phyloP scores from a whole-genome alignment of 31 red algal species.

The Odonthalia washingtoniensis region DNA sequence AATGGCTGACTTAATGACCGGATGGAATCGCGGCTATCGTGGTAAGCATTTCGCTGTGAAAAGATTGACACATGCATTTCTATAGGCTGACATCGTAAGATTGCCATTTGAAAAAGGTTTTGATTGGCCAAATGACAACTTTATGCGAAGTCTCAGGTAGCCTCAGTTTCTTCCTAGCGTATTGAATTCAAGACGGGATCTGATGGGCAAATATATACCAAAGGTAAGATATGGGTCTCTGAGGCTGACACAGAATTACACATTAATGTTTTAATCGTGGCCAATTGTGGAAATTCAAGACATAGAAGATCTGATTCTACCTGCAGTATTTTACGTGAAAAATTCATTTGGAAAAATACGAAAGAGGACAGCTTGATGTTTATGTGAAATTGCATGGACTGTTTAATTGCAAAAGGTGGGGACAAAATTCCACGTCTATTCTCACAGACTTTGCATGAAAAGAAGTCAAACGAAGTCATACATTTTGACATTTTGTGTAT shows the following conservation, averaged over 20 bases:
- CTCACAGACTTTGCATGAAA: constrained; percentile 11
- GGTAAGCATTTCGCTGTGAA: background rate
- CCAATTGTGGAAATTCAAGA: constrained; percentile 17
- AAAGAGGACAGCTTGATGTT: background rate
- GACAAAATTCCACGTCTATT: constrained; percentile 13
- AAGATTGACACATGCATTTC: background rate
- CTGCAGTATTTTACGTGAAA: background rate
- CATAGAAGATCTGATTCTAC: constrained; percentile 28
- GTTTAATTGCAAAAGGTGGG: constrained; percentile 4
- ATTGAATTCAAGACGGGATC: background rate
- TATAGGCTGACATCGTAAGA: background rate
- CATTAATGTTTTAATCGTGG: background rate
- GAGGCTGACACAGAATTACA: background rate
- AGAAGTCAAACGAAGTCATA: constrained; percentile 41
- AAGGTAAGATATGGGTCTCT: constrained; percentile 28
- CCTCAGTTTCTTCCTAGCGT: background rate
- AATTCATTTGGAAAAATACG: background rate
- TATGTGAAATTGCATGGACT: constrained; percentile 13
- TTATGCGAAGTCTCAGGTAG: background rate
- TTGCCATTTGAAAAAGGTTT: background rate
- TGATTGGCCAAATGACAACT: background rate
- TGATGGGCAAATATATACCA: background rate
- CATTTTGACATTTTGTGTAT: constrained; percentile 49
- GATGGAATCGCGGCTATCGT: constrained; percentile 33
- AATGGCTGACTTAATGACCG: constrained; percentile 22